A percentile compares a stretch with the other conserved stretches of the same genome.
Evolutionary conservation across 1,284 basidiomycete genomes (phyloP).

Genomic region (Cryptococcus sp.): DNA sequence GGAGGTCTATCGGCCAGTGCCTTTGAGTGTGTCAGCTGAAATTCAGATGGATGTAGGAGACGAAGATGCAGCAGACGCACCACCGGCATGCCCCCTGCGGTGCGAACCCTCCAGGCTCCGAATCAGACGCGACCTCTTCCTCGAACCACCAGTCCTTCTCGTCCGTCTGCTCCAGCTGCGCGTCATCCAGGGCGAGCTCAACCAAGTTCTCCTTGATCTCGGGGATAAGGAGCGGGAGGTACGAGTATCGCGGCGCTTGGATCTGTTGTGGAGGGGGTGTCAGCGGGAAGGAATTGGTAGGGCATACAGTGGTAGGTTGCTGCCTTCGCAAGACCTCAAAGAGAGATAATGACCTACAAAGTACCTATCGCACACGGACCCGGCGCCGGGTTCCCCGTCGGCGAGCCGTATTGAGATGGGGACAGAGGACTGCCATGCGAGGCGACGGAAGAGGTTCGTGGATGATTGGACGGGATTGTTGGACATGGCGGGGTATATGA

Average conservation of each 20-base stretch:
- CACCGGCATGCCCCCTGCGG: slow-evolving; percentile 58
- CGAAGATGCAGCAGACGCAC: slow-evolving; percentile 57
- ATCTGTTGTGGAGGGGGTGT: slow-evolving; percentile 37
- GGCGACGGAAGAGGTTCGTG: slow-evolving; percentile 42
- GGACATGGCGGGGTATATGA: slow-evolving; percentile 5
- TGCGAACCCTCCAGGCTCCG: slow-evolving; percentile 61
- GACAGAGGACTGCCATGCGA: slow-evolving; percentile 48
- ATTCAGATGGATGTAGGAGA: not conserved
- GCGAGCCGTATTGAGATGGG: slow-evolving; percentile 41
- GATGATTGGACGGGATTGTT: slow-evolving; percentile 31
- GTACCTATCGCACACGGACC: slow-evolving; percentile 36
- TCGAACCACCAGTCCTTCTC: slow-evolving; percentile 96
- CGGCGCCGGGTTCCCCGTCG: slow-evolving; percentile 29
- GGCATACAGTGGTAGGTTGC: not conserved
- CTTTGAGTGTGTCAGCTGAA: slow-evolving; percentile 52
- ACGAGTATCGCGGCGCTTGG: slow-evolving; percentile 77
- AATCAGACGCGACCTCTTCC: slow-evolving; percentile 32
- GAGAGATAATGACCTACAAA: slow-evolving; percentile 35
- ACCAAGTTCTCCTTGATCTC: slow-evolving; percentile 80
- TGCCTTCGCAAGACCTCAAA: not conserved
- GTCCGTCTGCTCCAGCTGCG: slow-evolving; percentile 56
- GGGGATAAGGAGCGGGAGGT: slow-evolving; percentile 82
- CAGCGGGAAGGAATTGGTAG: not conserved
- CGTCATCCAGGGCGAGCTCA: slow-evolving; percentile 83
- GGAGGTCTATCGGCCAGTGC: slow-evolving; percentile 92